phyloP scores from a whole-genome alignment of 2,329 filamentous ascomycete species.

The Ophiognomonia clavigignenti-juglandacearum region DNA sequence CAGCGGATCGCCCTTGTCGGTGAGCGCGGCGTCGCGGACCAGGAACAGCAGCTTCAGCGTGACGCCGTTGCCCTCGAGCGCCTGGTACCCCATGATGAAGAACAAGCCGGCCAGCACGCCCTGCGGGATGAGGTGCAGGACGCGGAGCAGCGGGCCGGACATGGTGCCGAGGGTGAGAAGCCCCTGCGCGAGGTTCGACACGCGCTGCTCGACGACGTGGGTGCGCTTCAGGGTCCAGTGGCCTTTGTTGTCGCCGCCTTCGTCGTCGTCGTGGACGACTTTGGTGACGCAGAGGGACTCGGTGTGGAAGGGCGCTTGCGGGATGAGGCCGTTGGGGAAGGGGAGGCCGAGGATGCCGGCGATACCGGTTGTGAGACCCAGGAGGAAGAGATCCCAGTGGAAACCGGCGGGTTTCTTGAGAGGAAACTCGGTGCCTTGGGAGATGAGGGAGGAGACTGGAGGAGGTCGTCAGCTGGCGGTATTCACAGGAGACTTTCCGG shows the following conservation, averaged over 20 bases:
- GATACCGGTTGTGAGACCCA: conserved; percentile 71
- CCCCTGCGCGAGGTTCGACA: conserved; percentile 74
- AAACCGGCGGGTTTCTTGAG: conserved; percentile 77
- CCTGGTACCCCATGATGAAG: conserved; percentile 80
- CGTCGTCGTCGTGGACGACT: conserved; percentile 44
- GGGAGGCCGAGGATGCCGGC: conserved; percentile 73
- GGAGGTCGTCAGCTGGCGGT: conserved; percentile 6
- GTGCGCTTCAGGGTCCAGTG: conserved; percentile 46
- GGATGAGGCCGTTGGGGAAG: conserved; percentile 79
- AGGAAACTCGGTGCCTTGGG: conserved; percentile 78
- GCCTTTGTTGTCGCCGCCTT: conserved; percentile 51
- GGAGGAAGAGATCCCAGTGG: conserved; percentile 80
- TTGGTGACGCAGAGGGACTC: conserved; percentile 69
- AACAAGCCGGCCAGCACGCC: conserved; percentile 76
- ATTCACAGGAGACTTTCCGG: background rate
- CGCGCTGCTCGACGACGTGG: conserved; percentile 72
- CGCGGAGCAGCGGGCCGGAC: conserved; percentile 67
- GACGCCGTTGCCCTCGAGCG: conserved; percentile 71
- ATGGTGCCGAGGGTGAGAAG: conserved; percentile 75
- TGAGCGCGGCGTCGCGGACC: conserved; percentile 58
- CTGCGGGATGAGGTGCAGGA: conserved; percentile 73
- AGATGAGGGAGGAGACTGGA: conserved; percentile 73
- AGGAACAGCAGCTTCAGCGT: conserved; percentile 71
- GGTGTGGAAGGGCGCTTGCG: conserved; percentile 79
- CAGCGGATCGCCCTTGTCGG: conserved; percentile 54